Conservation (phyloP, 345 rosid genomes). For the Eucalyptus curtisii region DNA sequence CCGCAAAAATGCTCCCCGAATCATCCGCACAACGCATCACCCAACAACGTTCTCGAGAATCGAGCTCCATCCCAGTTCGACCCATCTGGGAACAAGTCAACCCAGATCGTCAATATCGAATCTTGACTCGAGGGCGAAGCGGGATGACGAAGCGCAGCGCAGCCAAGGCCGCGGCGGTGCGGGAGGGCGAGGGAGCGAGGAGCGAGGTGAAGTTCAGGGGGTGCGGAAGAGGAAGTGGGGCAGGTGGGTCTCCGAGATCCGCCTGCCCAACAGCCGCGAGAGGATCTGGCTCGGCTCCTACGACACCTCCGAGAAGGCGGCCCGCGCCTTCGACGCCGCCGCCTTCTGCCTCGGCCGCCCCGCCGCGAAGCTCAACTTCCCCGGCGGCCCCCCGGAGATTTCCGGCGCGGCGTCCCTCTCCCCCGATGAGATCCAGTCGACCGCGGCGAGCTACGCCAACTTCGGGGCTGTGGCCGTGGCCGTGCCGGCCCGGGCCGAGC, state of each 20-base stretch:
- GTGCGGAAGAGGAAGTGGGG: constrained; percentile 18
- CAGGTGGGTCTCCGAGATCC: constrained; percentile 7
- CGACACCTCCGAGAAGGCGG: constrained; percentile 7
- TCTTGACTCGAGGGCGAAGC: not conserved
- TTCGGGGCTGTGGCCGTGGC: not conserved
- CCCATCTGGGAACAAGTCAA: not conserved
- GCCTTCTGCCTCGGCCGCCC: constrained; percentile 6
- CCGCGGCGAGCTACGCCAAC: constrained; percentile 3
- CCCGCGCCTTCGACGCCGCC: constrained; percentile 15
- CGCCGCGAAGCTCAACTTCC: constrained; percentile 6
- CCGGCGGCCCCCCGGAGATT: not conserved
- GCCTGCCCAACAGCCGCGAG: constrained; percentile 1
- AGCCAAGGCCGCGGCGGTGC: not conserved
- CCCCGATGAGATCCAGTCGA: not conserved
- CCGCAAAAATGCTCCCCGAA: not conserved
- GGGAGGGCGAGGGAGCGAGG: not conserved
- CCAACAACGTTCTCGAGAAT: not conserved
- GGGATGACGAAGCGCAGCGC: not conserved
- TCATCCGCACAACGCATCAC: not conserved
- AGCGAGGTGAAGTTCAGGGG: not conserved
- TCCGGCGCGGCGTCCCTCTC: not conserved
- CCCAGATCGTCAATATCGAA: not conserved
- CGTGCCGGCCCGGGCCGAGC: not conserved
- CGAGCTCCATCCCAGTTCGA: not conserved
- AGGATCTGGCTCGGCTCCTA: constrained; percentile 12